These are phyloP conservation scores for Drechslerella dactyloides DNA, from an alignment of 2,329 filamentous ascomycete species.

Conservation along the genomic window DNA sequence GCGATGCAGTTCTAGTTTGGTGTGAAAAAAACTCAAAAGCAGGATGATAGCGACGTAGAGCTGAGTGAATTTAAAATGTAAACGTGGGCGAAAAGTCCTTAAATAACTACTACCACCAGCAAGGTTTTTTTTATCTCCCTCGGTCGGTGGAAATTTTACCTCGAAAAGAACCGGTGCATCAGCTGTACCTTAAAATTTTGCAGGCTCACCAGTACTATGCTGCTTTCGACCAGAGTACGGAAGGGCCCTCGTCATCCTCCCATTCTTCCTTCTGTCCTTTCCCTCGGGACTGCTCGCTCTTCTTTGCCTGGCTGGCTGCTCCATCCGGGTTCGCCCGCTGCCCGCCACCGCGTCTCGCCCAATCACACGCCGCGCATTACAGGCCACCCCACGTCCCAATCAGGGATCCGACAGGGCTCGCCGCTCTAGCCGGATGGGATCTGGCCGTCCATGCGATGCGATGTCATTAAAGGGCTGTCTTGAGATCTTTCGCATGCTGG, in stretches of 20 bases:
- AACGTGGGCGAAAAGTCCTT: slow-evolving; percentile 9
- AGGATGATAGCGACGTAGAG: slow-evolving; percentile 8
- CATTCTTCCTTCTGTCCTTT: not conserved
- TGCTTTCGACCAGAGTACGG: not conserved
- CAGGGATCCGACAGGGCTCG: not conserved
- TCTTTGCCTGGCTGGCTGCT: slow-evolving; percentile 19
- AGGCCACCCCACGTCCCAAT: not conserved
- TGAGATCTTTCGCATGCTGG: no score
- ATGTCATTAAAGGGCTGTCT: no score
- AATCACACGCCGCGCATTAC: slow-evolving; percentile 6
- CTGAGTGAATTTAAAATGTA: slow-evolving; percentile 33
- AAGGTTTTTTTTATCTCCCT: not conserved
- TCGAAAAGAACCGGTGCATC: not conserved
- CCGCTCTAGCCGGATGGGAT: not conserved
- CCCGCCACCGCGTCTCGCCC: not conserved
- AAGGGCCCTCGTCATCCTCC: not conserved
- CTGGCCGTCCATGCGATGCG: no score
- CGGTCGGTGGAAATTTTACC: slow-evolving; percentile 19
- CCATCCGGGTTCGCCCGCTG: slow-evolving; percentile 45
- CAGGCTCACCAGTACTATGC: not conserved
- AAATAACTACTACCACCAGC: not conserved
- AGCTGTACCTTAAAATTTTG: slow-evolving; percentile 14
- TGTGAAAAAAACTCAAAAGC: slow-evolving; percentile 17
- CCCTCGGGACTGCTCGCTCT: not conserved
- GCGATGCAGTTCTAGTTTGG: no score